Conservation (phyloP, 1,284 basidiomycete genomes). For the Phaffia rhodozyma region DNA sequence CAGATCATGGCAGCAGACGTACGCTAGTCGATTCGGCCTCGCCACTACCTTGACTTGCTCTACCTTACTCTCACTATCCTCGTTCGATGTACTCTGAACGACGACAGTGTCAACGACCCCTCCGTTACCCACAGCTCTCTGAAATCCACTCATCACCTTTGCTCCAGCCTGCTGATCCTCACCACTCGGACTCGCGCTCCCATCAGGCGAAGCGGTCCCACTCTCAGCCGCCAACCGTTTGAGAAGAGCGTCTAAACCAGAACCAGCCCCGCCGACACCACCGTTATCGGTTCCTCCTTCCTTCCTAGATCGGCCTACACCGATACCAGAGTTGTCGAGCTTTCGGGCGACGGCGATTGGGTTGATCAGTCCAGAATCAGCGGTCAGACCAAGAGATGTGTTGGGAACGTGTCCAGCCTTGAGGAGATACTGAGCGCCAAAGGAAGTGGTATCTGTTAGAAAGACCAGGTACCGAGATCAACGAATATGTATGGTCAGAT, state of each 20-base stretch:
- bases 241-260: slow-evolving; percentile 11
- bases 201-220: neutral
- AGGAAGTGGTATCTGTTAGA: slow-evolving; percentile 29
- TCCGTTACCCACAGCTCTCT: neutral
- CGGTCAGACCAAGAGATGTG: slow-evolving; percentile 29
- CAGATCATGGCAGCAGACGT: neutral
- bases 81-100: neutral
- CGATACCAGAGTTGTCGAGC: slow-evolving; percentile 36
- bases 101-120: slow-evolving; percentile 10
- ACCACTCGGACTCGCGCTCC: neutral
- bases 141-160: slow-evolving; percentile 14
- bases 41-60: neutral
- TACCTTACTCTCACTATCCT: no score
- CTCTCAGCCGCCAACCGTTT: slow-evolving; percentile 2
- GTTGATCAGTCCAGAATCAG: slow-evolving; percentile 30
- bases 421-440: slow-evolving; percentile 36
- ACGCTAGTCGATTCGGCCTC: neutral
- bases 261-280: slow-evolving; percentile 7
- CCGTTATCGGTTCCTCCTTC: slow-evolving; percentile 26
- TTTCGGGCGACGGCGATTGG: slow-evolving; percentile 36
- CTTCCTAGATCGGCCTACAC: slow-evolving; percentile 31
- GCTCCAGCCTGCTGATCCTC: neutral
- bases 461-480: neutral
- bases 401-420: slow-evolving; percentile 34
- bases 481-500: neutral